Base-by-base conservation (phyloP, 352 stramenopile genomes). In the Phytophthora foliorum region DNA sequence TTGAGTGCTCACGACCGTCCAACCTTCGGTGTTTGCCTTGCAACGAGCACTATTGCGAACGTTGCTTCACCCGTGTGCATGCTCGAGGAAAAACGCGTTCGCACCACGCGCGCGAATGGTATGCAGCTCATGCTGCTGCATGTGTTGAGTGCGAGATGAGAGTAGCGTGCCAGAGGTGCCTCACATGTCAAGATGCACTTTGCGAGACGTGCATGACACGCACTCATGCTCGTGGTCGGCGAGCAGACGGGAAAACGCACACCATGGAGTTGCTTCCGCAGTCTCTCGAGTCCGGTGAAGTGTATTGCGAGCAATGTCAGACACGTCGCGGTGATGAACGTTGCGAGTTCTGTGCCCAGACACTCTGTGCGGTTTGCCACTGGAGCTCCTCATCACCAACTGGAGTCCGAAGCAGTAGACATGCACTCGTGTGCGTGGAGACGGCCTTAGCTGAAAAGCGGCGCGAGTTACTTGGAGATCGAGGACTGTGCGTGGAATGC, bases 41-140 rank as follows among this genome's bases (percentile, higher is more conserved):
- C 64, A 76, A 88, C 48, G 86, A 96, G 64, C 77, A 93, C 64
- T 96, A 94, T 52, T 96, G 88, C 34, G 82, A 84, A 46, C 79
- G 85, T 6, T 96, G 88, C 76, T 94, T 93, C 64, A 50, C 68
- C 13, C 86, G 86, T 34, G 68, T 94, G 17, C 88, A 96, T 53
- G 63, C 74, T 62, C 78, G 77, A 31, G 86, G 86, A 14, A 79
- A 90, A 72, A 86, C 56, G 17, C 85, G 88, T 10, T 75, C 72
- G 4, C 39, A 53, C 8, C 88, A 96, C 63, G 60, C 63, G 3
- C 78, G 77, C 54, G 88, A 95, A 74, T 61, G 73, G 41, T 96
- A 93, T 60, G 78, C 63, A 21, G 34, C 83, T 10, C 67, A 82
- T 58, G 87, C 85, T 13, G 45, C 48, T 21, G 71, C 88, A 16